A percentile compares a stretch with the other conserved stretches of the same genome.
Conservation (phyloP, 192 early-diverging fungal genomes). For the Anaeromyces robustus region DNA sequence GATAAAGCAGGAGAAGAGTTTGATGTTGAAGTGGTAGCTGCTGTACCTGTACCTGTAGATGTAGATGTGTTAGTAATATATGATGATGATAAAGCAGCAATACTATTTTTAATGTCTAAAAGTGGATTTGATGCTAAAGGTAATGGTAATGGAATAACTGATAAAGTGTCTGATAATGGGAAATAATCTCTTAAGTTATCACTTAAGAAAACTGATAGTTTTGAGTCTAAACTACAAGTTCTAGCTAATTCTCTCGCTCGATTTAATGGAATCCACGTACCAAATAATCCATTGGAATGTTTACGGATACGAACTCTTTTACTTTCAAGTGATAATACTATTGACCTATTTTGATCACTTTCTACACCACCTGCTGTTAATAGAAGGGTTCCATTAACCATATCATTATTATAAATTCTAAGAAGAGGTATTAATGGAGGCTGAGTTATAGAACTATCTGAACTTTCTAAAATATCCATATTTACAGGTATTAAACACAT, state of each 20-base stretch:
- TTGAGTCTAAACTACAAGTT: conserved; percentile 60
- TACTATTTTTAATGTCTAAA: neutral
- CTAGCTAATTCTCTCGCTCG: conserved; percentile 70
- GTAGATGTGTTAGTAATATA: neutral
- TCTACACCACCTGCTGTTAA: conserved; percentile 74
- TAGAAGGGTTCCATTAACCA: conserved; percentile 72
- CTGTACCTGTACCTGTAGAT: neutral
- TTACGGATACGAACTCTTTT: conserved; percentile 57
- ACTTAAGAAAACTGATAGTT: conserved; percentile 57
- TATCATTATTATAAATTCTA: conserved; percentile 59
- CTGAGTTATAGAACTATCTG: conserved; percentile 4
- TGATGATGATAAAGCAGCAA: neutral
- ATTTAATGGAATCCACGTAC: conserved; percentile 84
- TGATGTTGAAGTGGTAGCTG: neutral
- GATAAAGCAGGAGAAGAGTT: too few species aligned
- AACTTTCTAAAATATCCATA: conserved; percentile 25
- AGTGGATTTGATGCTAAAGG: neutral
- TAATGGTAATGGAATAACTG: neutral
- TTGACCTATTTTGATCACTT: conserved; percentile 66
- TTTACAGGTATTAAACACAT: conserved; percentile 14
- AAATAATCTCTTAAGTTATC: conserved; percentile 35
- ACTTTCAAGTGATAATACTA: conserved; percentile 72
- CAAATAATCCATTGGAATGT: conserved; percentile 50
- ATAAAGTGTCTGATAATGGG: neutral
- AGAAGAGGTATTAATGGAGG: conserved; percentile 24